Conservation (phyloP, 2,329 filamentous ascomycete species). For the Hypoxylon sp. region DNA sequence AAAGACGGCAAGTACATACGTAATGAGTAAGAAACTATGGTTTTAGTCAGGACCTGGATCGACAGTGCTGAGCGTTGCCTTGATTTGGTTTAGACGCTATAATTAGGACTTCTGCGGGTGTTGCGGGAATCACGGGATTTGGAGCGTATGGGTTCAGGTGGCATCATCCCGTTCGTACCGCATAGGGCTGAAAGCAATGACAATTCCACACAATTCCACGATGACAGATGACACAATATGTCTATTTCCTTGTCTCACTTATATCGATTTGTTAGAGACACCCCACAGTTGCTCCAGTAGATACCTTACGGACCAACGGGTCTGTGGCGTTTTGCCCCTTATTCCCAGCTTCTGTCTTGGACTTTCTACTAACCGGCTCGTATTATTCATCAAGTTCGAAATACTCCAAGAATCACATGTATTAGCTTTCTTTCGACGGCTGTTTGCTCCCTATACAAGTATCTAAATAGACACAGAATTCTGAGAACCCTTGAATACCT, state of each 20-base stretch:
- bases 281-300: background rate
- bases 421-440: background rate
- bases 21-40: background rate
- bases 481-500: background rate
- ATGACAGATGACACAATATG: background rate
- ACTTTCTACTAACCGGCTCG: background rate
- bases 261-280: background rate
- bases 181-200: background rate
- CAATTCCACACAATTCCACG: background rate
- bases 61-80: background rate
- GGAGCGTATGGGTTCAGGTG: background rate
- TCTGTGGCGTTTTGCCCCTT: background rate
- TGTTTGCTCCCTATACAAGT: background rate
- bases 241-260: background rate
- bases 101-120: background rate
- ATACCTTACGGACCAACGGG: background rate
- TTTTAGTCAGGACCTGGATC: background rate
- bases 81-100: background rate
- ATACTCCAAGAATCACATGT: background rate
- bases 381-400: background rate
- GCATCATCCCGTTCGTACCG: background rate
- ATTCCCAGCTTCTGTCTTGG: background rate
- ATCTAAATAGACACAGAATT: background rate
- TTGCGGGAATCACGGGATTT: slow-evolving; percentile 1
- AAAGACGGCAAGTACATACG: background rate